These are phyloP conservation scores for Crepidotus variabilis DNA, from an alignment of 768 basidiomycete genomes.

Conservation along the genomic window DNA sequence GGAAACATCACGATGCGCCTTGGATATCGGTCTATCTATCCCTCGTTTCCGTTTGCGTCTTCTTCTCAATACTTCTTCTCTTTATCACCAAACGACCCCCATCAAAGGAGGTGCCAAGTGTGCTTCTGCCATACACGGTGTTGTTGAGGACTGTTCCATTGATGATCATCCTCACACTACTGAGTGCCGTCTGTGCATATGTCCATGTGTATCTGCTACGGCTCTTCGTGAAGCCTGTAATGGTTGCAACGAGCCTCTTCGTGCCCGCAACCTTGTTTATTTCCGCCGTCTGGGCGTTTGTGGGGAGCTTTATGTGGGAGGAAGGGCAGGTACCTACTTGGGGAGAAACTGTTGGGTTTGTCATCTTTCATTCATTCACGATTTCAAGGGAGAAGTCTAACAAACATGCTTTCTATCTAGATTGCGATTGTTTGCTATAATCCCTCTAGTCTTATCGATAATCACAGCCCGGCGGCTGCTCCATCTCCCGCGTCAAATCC, in stretches of 20 bases:
- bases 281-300: constrained; percentile 77
- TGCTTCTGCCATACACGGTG: constrained; percentile 59
- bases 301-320: constrained; percentile 71
- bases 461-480: constrained; percentile 70
- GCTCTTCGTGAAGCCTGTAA: constrained; percentile 80
- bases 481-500: constrained; percentile 66
- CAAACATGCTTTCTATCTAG: constrained; percentile 26
- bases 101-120: constrained; percentile 25
- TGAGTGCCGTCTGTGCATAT: constrained; percentile 71
- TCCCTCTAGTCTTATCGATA: constrained; percentile 68
- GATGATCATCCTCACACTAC: constrained; percentile 65
- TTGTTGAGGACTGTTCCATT: constrained; percentile 76
- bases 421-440: constrained; percentile 72
- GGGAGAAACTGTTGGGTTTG: constrained; percentile 81
- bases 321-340: constrained; percentile 57
- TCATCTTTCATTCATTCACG: constrained; percentile 6
- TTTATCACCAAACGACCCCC: constrained; percentile 49
- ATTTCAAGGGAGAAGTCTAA: background rate
- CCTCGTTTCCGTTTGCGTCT: constrained; percentile 53
- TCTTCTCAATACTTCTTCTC: constrained; percentile 64
- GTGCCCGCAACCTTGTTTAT: constrained; percentile 72
- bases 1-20: constrained; percentile 70
- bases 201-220: constrained; percentile 71
- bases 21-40: constrained; percentile 70
- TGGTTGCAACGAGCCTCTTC: constrained; percentile 73